A percentile compares a stretch with the other conserved stretches of the same genome.
Evolutionary conservation across 257 asterid species (phyloP).

Genomic region (Solanum lignicaule): DNA sequence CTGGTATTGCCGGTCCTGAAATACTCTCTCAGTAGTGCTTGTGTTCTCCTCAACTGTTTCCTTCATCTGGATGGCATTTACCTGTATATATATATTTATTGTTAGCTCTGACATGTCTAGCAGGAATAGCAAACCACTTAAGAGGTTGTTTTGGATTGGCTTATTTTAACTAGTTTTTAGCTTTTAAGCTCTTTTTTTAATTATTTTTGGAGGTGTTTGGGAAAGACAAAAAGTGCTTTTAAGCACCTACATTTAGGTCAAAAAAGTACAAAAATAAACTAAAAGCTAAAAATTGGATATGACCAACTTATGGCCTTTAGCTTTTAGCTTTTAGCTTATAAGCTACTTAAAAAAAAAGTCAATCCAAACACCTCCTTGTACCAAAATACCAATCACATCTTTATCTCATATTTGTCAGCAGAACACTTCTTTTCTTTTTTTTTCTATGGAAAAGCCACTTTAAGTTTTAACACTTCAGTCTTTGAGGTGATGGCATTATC

Average conservation of each 20-base stretch:
- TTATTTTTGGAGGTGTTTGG: background rate
- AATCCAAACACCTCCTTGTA: background rate
- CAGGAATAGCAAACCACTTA: background rate
- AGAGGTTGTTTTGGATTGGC: background rate
- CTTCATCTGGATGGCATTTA: constrained; percentile 94
- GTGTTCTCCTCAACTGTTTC: constrained; percentile 95
- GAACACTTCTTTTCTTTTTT: background rate
- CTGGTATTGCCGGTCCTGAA: constrained; percentile 98
- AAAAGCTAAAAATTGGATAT: background rate
- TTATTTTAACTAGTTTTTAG: background rate
- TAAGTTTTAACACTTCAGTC: background rate
- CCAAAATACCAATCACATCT: background rate
- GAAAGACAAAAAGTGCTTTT: background rate
- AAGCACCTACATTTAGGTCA: background rate
- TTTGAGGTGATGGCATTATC: background rate
- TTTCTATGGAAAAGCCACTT: background rate
- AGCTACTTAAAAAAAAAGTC: background rate
- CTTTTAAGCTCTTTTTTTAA: background rate
- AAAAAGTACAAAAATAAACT: background rate
- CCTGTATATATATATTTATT: constrained; percentile 28
- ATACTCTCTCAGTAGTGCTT: constrained; percentile 89
- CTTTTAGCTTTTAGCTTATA: background rate
- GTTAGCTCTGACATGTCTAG: background rate
- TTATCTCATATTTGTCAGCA: background rate
- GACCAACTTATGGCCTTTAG: background rate